Base-by-base conservation (phyloP, 129 eudicot genomes). In the Flaveria linearis region DNA sequence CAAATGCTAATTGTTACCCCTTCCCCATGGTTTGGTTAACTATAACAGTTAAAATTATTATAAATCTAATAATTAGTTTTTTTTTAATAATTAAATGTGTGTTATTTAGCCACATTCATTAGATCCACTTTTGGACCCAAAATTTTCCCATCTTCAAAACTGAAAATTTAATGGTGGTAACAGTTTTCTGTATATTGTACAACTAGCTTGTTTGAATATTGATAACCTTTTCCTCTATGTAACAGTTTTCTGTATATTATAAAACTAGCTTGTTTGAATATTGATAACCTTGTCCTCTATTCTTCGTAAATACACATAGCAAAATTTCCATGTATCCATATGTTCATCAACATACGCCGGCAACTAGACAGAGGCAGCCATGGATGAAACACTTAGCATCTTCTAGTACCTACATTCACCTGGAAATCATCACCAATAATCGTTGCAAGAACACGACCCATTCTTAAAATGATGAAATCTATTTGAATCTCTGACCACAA, bases 401-500 rank as follows among this genome's bases (percentile, higher is more conserved):
- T 60, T 58, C 12, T 58, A 23, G 11, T 22, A 56, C 30, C 28
- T 56, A 56, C 9, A 8, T 20, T 56, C 30, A 12, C 36, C n/a
- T 23, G 67, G 67, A 61, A 61, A 23, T 63, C 69, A 69, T 85
- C 87, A 87, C 96, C 92, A 90, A 74, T 90, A 90, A 42, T 90
- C 96, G 50, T 85, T 84, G 81, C 96, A 90, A 9, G 96, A 90
- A 76, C 96, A 90, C 0, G 20, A 18, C 12, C 96, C 96, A 58
- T 87, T 80, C 69, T 72, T 87, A 39, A 90, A 80, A 46, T 87
- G 90, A 74, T 90, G 96, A 82, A 90, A 90, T 82, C 96, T 72
- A 62, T 90, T 90, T 2, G 90, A 83, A 68, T 90, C 96, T 64
- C 96, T 81, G n/a, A 90, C 86, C 36, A 90, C 83, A 8, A 90